Evolutionary conservation across 2,329 filamentous ascomycete species (phyloP).

Genomic region (Cordyceps militaris): DNA sequence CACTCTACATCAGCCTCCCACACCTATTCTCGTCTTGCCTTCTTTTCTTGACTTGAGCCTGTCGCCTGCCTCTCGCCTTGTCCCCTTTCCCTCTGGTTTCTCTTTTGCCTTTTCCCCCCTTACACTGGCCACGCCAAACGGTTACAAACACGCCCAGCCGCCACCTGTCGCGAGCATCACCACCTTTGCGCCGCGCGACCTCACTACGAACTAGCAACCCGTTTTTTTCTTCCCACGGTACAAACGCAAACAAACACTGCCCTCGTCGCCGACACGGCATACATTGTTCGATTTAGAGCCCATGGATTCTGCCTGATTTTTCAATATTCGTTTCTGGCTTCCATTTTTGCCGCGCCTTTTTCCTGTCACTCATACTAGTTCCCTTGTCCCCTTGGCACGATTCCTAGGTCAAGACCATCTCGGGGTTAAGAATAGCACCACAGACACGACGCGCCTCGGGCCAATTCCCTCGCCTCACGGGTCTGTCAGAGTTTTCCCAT

Average conservation of each 20-base stretch:
- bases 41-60: neutral
- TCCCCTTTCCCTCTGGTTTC: neutral
- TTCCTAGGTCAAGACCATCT: slow-evolving; percentile 1
- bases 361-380: neutral
- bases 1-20: neutral
- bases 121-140: neutral
- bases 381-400: neutral
- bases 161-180: slow-evolving; percentile 2
- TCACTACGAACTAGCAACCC: neutral
- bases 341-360: neutral
- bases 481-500: neutral
- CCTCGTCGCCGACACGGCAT: neutral
- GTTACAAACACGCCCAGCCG: neutral
- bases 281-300: too few species aligned
- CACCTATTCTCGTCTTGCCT: neutral
- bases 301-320: neutral
- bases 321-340: neutral
- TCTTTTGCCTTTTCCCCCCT: neutral
- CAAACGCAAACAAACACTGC: neutral
- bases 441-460: neutral
- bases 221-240: neutral
- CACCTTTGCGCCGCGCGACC: neutral
- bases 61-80: neutral
- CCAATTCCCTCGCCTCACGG: neutral
- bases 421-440: neutral